Conservation (phyloP, 2,329 filamentous ascomycete genomes). For the Gnomoniopsis smithogilvyi region DNA sequence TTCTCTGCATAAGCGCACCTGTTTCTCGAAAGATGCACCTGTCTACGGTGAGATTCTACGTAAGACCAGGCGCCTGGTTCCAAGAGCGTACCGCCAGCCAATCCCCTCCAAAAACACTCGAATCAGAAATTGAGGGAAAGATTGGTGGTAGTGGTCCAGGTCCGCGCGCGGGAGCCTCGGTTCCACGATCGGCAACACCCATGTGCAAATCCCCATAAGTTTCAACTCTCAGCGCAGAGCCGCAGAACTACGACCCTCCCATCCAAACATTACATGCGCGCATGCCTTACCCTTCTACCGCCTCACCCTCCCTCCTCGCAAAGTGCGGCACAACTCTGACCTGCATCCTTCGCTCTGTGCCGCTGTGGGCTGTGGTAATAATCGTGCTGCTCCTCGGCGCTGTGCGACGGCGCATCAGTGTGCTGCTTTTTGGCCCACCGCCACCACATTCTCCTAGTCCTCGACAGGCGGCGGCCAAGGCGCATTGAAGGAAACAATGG, state of each 20-base stretch:
- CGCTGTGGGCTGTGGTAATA: conserved; percentile 41
- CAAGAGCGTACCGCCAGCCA: too few relatives aligned
- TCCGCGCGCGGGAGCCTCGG: too few relatives aligned
- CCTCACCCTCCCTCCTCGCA: conserved; percentile 26
- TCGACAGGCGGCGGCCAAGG: not conserved
- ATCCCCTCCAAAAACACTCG: too few relatives aligned
- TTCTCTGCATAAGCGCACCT: too few relatives aligned
- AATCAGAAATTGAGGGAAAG: too few relatives aligned
- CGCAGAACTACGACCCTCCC: not conserved
- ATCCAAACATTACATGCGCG: not conserved
- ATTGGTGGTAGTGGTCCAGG: too few relatives aligned
- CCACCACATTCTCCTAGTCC: not conserved
- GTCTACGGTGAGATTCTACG: too few relatives aligned
- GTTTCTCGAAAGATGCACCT: too few relatives aligned
- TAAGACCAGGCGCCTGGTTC: too few relatives aligned
- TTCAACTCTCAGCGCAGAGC: too few relatives aligned
- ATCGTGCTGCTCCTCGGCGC: conserved; percentile 32
- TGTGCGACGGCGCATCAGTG: conserved; percentile 28
- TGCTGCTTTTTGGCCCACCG: not conserved
- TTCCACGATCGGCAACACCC: too few relatives aligned
- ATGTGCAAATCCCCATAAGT: too few relatives aligned
- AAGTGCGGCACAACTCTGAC: conserved; percentile 41
- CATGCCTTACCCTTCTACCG: conserved; percentile 14
- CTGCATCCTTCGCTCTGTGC: conserved; percentile 36
- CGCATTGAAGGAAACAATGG: conserved; percentile 4